These are phyloP conservation scores for Xylaria acuta DNA, from an alignment of 495 filamentous ascomycete genomes.

Conservation along the genomic window DNA sequence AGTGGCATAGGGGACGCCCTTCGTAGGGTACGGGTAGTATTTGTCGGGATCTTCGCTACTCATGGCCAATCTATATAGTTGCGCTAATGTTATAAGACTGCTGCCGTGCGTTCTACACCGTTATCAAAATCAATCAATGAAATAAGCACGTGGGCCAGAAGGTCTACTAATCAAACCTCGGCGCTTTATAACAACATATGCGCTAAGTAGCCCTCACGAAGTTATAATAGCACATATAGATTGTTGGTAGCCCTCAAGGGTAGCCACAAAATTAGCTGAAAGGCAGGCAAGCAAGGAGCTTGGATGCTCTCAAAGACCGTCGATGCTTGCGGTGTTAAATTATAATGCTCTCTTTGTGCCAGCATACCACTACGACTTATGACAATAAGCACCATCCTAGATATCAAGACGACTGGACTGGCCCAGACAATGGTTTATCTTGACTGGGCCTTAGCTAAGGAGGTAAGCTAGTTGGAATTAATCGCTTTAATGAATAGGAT, in stretches of 20 bases:
- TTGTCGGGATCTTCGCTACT: not conserved
- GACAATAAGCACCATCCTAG: no score
- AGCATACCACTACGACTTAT: no score
- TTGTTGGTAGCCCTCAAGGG: not conserved
- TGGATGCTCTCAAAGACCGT: not conserved
- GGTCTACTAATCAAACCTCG: not conserved
- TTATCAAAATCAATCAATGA: not conserved
- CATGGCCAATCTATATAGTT: not conserved
- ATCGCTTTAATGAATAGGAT: no score
- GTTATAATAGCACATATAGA: not conserved
- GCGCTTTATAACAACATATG: not conserved
- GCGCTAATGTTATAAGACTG: not conserved
- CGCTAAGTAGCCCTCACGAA: not conserved
- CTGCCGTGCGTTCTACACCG: not conserved
- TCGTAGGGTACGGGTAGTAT: slow-evolving; percentile 11
- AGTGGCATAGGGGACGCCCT: not conserved
- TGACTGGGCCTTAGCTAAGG: no score
- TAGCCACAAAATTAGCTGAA: not conserved
- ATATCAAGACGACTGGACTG: no score
- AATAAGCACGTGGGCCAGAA: not conserved
- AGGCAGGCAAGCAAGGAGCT: not conserved
- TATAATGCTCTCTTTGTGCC: not conserved
- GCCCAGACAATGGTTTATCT: no score
- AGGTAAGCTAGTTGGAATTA: no score
- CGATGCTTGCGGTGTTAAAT: slow-evolving; percentile 4